phyloP scores from a whole-genome alignment of 805 yeast genomes.

The Wickerhamiella galacta region DNA sequence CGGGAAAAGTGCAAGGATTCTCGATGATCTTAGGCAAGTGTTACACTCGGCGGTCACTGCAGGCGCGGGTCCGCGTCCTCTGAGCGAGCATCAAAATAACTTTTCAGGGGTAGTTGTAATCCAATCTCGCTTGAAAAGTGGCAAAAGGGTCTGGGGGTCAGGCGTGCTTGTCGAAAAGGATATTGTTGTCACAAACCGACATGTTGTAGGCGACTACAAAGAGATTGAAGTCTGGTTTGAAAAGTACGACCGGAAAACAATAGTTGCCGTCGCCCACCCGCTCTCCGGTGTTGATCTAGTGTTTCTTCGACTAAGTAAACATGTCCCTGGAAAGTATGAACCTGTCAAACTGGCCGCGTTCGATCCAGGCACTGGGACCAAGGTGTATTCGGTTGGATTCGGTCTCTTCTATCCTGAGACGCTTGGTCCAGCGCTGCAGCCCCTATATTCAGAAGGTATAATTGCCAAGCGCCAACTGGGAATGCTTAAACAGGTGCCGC shows the following conservation, averaged over 20 bases:
- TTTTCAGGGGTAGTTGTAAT: conserved; percentile 11
- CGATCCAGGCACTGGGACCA: conserved; percentile 10
- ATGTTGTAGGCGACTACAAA: conserved; percentile 17
- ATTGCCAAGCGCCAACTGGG: conserved; percentile 5
- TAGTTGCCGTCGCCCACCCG: conserved; percentile 14
- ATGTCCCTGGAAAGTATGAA: conserved; percentile 3
- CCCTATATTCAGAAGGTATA: conserved; percentile 19
- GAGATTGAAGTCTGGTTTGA: conserved; percentile 7
- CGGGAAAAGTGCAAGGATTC: too few relatives aligned
- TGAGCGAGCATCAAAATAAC: not conserved
- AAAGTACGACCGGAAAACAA: conserved; percentile 4
- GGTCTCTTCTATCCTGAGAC: conserved; percentile 21
- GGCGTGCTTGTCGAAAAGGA: conserved; percentile 19
- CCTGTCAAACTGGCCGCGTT: conserved; percentile 12
- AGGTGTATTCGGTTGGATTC: conserved; percentile 20
- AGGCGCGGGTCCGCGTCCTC: not conserved
- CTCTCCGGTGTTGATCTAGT: conserved; percentile 20
- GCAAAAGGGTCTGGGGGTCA: conserved; percentile 22
- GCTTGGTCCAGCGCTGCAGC: conserved; percentile 12
- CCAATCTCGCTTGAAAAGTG: conserved; percentile 9
- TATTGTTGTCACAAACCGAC: conserved; percentile 21
- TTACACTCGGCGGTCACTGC: not conserved
- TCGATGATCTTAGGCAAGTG: not conserved
- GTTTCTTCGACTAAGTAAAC: conserved; percentile 11
- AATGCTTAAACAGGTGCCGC: not conserved